A percentile compares a stretch with the other conserved stretches of the same genome.
These are phyloP conservation scores for Pelargonium australe DNA, from an alignment of 441 rosid genomes.

Conservation along the genomic window DNA sequence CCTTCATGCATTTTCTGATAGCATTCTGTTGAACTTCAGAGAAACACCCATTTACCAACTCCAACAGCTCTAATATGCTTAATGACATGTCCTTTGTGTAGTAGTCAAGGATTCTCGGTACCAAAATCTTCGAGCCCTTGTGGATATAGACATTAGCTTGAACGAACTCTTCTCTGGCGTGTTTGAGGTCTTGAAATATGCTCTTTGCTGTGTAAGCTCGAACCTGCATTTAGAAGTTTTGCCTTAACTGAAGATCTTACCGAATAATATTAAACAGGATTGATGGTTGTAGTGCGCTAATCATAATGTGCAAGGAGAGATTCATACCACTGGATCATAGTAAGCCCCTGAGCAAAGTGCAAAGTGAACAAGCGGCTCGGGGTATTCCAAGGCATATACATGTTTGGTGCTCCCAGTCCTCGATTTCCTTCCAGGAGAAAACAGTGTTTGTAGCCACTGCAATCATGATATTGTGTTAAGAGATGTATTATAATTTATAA, in stretches of 20 bases:
- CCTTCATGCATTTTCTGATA: slow-evolving; percentile 1
- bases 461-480: not conserved
- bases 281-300: not conserved
- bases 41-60: not conserved
- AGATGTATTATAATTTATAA: not conserved
- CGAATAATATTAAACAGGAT: not conserved
- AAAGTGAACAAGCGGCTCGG: slow-evolving; percentile 77
- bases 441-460: slow-evolving; percentile 10
- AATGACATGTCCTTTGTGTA: not conserved
- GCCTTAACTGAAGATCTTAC: not conserved
- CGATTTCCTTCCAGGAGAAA: slow-evolving; percentile 16
- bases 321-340: slow-evolving; percentile 60
- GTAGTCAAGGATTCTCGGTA: not conserved
- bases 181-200: slow-evolving; percentile 4
- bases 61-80: not conserved
- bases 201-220: slow-evolving; percentile 6
- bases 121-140: not conserved
- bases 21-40: not conserved
- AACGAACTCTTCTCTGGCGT: not conserved
- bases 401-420: slow-evolving; percentile 43
- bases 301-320: not conserved
- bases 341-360: slow-evolving; percentile 69
- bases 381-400: slow-evolving; percentile 62
- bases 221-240: not conserved
- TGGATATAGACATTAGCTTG: slow-evolving; percentile 1